Evolutionary conservation across 2,329 filamentous ascomycete genomes (phyloP), one percentile per base, ranked within the genome.

Genomic region (Pyricularia pennisetigena): DNA sequence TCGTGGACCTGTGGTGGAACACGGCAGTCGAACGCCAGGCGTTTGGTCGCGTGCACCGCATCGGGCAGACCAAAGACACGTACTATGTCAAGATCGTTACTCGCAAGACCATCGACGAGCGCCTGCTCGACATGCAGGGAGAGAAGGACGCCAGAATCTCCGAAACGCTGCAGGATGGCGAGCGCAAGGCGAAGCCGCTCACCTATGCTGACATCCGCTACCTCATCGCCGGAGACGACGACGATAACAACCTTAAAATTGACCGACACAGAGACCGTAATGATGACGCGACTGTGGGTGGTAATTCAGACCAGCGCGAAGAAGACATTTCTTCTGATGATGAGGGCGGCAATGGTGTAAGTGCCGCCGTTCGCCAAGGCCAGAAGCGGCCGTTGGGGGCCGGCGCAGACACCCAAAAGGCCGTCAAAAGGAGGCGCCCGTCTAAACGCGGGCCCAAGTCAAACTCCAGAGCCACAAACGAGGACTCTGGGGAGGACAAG

Each of bases 1-100:
- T 84, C 0, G 67, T 85, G 0, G 85, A 88, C 35, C 76, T 80
- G 0, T 88, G 85, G 85, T 92, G 86, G 86, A 91, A 92, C 68
- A 76, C 76, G 1, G 79, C 82, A 0, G 75, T 81, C 0, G 88
- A 92, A 71, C 78, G 86, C n/a, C 90, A 92, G 72, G 88, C 85
- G 0, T 82, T 83, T 57, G 78, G 78, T 1, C 84, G 90, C 0
- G 84, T 92, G 0, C 85, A 84, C 71, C 82, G 90, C 5, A 86
- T 88, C 2, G 89, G 89, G 0, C 91, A 94, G 70, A 70, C 73
- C 0, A 84, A 88, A 61, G 78, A 85, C 41, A 88, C 88, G 0
- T 78, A 85, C 12, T 82, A 90, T 69, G 81, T 85, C 0, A 82
- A 87, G 0, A 80, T 93, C 41, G 76, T 87, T 0, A 80, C 88